Evolutionary conservation across 1,284 basidiomycete genomes (phyloP).

Genomic region (Irpex sp.): DNA sequence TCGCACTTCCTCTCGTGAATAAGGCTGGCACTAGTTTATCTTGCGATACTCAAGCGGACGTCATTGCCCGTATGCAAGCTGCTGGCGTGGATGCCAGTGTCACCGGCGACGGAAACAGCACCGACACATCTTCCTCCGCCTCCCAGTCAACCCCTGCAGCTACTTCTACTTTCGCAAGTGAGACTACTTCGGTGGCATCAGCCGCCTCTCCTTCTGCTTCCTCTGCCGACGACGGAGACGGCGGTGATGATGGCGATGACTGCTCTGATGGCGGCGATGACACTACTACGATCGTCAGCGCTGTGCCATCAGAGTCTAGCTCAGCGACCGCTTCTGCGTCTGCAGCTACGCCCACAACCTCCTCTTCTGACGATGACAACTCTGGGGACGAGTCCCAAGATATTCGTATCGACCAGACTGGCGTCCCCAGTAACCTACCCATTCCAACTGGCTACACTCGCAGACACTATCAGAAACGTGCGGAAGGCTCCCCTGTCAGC

Average conservation of each 20-base stretch:
- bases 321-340: background rate
- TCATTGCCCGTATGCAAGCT: constrained; percentile 35
- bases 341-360: background rate
- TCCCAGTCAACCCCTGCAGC: background rate
- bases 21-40: constrained; percentile 43
- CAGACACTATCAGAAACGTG: background rate
- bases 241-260: background rate
- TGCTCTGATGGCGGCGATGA: background rate
- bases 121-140: constrained; percentile 1
- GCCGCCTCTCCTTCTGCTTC: constrained; percentile 5
- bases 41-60: constrained; percentile 43
- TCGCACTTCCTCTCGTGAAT: constrained; percentile 51
- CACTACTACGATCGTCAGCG: too few species aligned
- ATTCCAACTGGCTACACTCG: constrained; percentile 5
- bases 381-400: constrained; percentile 5
- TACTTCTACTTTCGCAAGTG: background rate
- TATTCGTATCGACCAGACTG: background rate
- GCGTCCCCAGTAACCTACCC: background rate
- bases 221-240: constrained; percentile 7
- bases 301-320: background rate
- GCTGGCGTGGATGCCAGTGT: constrained; percentile 46
- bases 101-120: constrained; percentile 25
- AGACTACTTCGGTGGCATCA: constrained; percentile 6
- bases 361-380: background rate
- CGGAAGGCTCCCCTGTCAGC: background rate